These are phyloP conservation scores for Hypoxylon sp. DNA, from an alignment of 2,329 filamentous ascomycete species.

Conservation along the genomic window DNA sequence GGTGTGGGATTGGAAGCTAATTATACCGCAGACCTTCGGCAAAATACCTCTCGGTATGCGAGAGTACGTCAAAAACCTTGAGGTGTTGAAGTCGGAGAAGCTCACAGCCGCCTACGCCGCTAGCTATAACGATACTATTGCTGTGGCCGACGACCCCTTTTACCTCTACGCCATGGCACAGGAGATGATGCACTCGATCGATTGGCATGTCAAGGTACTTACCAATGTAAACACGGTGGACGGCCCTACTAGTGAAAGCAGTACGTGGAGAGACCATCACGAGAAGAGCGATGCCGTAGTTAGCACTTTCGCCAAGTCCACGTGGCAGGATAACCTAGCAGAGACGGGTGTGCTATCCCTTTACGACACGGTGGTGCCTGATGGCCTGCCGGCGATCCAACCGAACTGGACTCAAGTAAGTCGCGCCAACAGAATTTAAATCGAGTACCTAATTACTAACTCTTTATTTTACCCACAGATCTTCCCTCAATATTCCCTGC, in stretches of 20 bases:
- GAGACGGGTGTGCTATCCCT: not conserved
- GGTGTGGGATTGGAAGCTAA: not conserved
- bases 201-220: not conserved
- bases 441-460: not conserved
- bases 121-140: not conserved
- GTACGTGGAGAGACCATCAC: not conserved
- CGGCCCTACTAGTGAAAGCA: not conserved
- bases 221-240: not conserved
- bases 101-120: not conserved
- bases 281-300: not conserved
- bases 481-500: not conserved
- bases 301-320: not conserved
- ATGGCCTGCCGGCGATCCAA: not conserved
- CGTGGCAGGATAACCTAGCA: conserved; percentile 1
- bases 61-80: not conserved
- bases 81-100: not conserved
- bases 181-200: conserved; percentile 1
- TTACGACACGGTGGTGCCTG: not conserved
- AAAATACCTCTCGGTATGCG: not conserved
- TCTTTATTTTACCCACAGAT: not conserved
- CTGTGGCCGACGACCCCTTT: not conserved
- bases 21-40: not conserved
- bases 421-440: not conserved
- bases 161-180: not conserved
- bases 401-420: conserved; percentile 2